A percentile compares a stretch with the other conserved stretches of the same genome.
These are phyloP conservation scores for Aspergillus asperescens DNA, from an alignment of 495 filamentous ascomycete species.

Conservation along the genomic window DNA sequence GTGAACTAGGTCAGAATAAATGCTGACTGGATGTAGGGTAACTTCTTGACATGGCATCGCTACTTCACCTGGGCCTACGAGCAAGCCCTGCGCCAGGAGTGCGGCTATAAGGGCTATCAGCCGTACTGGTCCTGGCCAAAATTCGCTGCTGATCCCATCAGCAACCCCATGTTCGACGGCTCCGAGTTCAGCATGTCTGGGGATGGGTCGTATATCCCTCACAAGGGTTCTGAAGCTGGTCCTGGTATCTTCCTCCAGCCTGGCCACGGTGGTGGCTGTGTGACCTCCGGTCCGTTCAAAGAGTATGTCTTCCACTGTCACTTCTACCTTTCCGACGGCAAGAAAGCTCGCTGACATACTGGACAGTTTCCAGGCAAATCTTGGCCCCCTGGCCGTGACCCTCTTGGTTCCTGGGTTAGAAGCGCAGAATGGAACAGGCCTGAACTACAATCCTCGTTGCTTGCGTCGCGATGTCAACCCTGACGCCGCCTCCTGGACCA, in stretches of 20 bases:
- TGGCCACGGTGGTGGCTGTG: slow-evolving; percentile 56
- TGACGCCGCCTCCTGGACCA: slow-evolving; percentile 10
- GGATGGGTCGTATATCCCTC: slow-evolving; percentile 47
- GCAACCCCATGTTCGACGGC: slow-evolving; percentile 57
- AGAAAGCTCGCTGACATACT: background rate
- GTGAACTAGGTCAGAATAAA: background rate
- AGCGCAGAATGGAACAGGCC: slow-evolving; percentile 16
- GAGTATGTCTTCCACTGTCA: slow-evolving; percentile 9
- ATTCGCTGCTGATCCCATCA: slow-evolving; percentile 42
- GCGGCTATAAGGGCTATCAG: slow-evolving; percentile 52
- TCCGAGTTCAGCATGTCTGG: slow-evolving; percentile 49
- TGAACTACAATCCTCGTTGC: slow-evolving; percentile 53
- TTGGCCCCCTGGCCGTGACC: slow-evolving; percentile 40
- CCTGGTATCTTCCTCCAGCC: slow-evolving; percentile 27
- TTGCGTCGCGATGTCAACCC: slow-evolving; percentile 51
- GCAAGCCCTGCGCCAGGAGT: slow-evolving; percentile 58
- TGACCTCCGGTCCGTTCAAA: slow-evolving; percentile 50
- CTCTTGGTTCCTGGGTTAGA: slow-evolving; percentile 15
- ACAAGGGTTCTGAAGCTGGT: slow-evolving; percentile 18
- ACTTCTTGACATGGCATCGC: slow-evolving; percentile 63
- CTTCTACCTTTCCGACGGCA: background rate
- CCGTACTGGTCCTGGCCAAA: slow-evolving; percentile 58
- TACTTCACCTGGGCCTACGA: slow-evolving; percentile 59
- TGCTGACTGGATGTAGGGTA: slow-evolving; percentile 32
- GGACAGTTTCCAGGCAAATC: slow-evolving; percentile 31